These are phyloP conservation scores for Leccinum broughii DNA, from an alignment of 768 basidiomycete species.

Conservation along the genomic window DNA sequence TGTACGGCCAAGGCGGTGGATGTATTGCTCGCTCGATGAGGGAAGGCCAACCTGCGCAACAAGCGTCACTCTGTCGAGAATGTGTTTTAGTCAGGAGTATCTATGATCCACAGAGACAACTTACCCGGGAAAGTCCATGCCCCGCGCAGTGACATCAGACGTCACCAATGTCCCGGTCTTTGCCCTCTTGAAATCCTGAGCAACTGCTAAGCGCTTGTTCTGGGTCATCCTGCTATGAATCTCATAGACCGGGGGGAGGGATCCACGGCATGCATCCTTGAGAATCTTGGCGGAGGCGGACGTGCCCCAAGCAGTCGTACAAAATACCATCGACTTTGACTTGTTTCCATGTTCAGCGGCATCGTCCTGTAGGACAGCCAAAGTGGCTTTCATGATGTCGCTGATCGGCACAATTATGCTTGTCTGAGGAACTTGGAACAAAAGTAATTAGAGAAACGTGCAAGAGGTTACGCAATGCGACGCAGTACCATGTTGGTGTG, in stretches of 20 bases:
- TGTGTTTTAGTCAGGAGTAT: slow-evolving; percentile 7
- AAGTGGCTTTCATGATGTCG: slow-evolving; percentile 41
- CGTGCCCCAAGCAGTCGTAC: slow-evolving; percentile 65
- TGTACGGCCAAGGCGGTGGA: slow-evolving; percentile 77
- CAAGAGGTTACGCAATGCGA: not conserved
- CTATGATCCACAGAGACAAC: slow-evolving; percentile 12
- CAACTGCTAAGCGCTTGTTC: slow-evolving; percentile 44
- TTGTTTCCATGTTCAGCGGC: slow-evolving; percentile 24
- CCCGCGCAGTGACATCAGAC: slow-evolving; percentile 62
- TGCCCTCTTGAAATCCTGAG: slow-evolving; percentile 48
- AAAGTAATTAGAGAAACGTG: slow-evolving; percentile 2
- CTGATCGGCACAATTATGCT: slow-evolving; percentile 43
- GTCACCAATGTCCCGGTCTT: slow-evolving; percentile 49
- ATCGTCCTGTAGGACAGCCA: slow-evolving; percentile 42
- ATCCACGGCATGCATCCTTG: slow-evolving; percentile 28
- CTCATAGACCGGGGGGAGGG: slow-evolving; percentile 43
- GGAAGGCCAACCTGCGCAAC: slow-evolving; percentile 68
- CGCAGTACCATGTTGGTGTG: slow-evolving; percentile 56
- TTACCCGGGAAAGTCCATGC: slow-evolving; percentile 66
- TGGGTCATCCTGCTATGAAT: slow-evolving; percentile 63
- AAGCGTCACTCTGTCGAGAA: slow-evolving; percentile 47
- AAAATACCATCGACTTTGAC: slow-evolving; percentile 59
- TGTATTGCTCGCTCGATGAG: slow-evolving; percentile 71
- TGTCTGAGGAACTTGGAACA: slow-evolving; percentile 47
- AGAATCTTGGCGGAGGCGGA: slow-evolving; percentile 40